Base-by-base conservation (phyloP, 352 stramenopile genomes). In the Globisporangium nagaii region DNA sequence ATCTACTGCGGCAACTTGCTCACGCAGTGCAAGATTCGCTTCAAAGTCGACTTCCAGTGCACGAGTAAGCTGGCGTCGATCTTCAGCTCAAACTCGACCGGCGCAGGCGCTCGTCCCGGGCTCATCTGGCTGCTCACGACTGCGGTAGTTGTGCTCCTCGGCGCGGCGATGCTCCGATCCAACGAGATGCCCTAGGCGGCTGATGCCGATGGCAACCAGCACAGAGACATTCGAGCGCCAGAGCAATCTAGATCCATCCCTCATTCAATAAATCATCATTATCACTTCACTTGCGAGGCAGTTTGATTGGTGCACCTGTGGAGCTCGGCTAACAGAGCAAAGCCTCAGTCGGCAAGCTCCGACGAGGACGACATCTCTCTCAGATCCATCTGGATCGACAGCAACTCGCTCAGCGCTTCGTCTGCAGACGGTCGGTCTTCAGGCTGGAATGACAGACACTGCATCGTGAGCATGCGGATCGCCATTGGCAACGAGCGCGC, bases 401-500 rank as follows among this genome's bases (percentile, higher is more conserved):
- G 56, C 36, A 79, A 32, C 44, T 70, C 67, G 4, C 68, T 45
- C 10, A 79, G 47, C 7, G 62, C 42, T 20, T 79, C 67, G 4
- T 71, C 55, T 0, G 67, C 70, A 11, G 63, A 71, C 9, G 66
- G 70, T 19, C 71, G 63, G 4, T 73, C 63, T 19, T 82, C 71
- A 10, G 71, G 70, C 43, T 77, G 65, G 28, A 77, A 79, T 20
- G 66, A 66, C 27, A 74, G 57, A 28, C 72, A 82, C 22, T 71
- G 53, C 47, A 74, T 65, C 52, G 62, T 65, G 19, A 81, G 47
- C n/a, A 76, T 51, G 13, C 66, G 70, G 30, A 77, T 53, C 6
- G 60, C 44, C 7, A 58, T 68, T 2, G 71, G 68, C 7, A n/a
- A n/a, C n/a, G 60, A 59, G 22, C 71, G 60, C 17, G 56, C 49